A percentile compares a stretch with the other conserved stretches of the same genome.
phyloP scores from a whole-genome alignment of 75 land plant species.

The Larix kaempferi region DNA sequence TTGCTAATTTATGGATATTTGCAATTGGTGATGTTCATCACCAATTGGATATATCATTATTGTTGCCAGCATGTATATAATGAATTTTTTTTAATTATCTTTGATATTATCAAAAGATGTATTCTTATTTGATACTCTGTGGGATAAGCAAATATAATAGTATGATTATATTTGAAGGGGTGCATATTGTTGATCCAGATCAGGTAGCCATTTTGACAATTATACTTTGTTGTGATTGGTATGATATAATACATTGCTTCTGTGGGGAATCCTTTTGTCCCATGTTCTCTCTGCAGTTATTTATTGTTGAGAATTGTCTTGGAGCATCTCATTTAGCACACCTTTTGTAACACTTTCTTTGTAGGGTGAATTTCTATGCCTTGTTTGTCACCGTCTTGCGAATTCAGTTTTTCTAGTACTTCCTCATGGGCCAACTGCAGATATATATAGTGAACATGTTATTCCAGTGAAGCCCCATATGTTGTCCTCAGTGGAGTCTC shows the following conservation, averaged over 20 bases:
- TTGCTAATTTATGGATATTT: no score
- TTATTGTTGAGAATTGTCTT: neutral
- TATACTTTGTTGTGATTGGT: neutral
- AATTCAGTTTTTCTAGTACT: constrained; percentile 84
- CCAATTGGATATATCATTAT: no score
- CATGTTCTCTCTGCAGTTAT: neutral
- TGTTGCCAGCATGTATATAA: neutral
- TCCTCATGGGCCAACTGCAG: constrained; percentile 11
- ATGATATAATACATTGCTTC: neutral
- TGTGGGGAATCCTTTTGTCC: neutral
- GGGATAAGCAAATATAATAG: constrained; percentile 45
- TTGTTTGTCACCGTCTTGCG: constrained; percentile 84
- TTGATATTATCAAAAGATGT: neutral
- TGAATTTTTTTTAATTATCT: neutral
- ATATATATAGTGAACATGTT: neutral
- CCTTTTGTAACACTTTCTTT: constrained; percentile 6
- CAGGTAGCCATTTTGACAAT: constrained; percentile 42
- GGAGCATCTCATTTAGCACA: neutral
- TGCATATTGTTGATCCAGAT: constrained; percentile 84
- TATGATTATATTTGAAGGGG: constrained; percentile 84
- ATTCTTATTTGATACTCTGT: neutral
- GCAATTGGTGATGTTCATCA: no score
- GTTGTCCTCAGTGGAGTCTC: neutral
- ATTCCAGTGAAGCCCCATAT: neutral
- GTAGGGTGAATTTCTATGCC: constrained; percentile 95